Percentiles rank a stretch among this genome's conserved stretches.
Conservation (phyloP, 306 rosid species). For the Gynostemma pentaphyllum region DNA sequence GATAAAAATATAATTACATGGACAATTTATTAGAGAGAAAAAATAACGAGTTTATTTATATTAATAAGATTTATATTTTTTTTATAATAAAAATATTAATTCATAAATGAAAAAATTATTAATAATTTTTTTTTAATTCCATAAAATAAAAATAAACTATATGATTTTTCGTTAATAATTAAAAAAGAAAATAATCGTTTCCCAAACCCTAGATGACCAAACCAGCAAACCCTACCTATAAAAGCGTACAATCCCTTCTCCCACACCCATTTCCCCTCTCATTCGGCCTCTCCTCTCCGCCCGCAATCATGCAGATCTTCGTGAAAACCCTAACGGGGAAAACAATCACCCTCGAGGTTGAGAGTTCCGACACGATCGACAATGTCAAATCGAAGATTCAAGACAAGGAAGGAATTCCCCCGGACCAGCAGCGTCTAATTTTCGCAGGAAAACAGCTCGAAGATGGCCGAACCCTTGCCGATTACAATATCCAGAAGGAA, state of each 20-base stretch:
- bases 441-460: slow-evolving; percentile 95
- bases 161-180: too few species aligned
- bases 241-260: background rate
- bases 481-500: slow-evolving; percentile 92
- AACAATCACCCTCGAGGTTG: slow-evolving; percentile 89
- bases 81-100: too few species aligned
- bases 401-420: slow-evolving; percentile 92
- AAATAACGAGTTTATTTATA: too few species aligned
- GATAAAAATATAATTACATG: too few species aligned
- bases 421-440: slow-evolving; percentile 90
- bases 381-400: slow-evolving; percentile 88
- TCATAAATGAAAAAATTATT: too few species aligned
- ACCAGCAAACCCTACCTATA: background rate
- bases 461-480: slow-evolving; percentile 93
- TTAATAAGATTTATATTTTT: too few species aligned
- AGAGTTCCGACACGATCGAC: slow-evolving; percentile 86
- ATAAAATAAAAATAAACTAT: too few species aligned
- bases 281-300: slow-evolving; percentile 7
- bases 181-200: background rate
- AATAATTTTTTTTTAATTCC: too few species aligned
- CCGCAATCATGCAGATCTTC: slow-evolving; percentile 68
- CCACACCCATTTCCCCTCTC: background rate
- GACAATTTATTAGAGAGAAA: too few species aligned
- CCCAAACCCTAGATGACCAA: background rate
- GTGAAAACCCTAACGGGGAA: slow-evolving; percentile 95